Base-by-base conservation (phyloP, 2,329 filamentous ascomycete species). In the Colletotrichum simmondsii region DNA sequence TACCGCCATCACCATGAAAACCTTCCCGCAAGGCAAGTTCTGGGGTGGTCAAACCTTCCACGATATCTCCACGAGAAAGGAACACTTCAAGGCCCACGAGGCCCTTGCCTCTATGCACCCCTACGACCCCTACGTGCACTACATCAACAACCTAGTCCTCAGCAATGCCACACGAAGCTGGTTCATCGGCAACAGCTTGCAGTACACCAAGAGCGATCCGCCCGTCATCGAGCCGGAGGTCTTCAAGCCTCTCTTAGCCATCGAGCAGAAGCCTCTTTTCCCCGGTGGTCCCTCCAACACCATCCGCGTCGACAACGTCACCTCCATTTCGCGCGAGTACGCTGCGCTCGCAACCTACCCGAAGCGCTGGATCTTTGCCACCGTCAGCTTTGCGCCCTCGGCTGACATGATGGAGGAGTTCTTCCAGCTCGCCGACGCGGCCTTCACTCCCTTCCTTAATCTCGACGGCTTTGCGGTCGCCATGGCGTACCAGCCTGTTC, bases 1-100 rank as follows among this genome's bases (percentile, higher is more conserved):
- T 1, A 79, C 83, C 0, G 24, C 65, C 1, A 64, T 72, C 14
- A 64, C 59, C 3, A 68, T 63, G 70, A 26, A 59, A 0, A 59
- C 67, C 0, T 68, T 68, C 11, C 5, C 19, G 2, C 66, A 68
- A 14, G 67, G 67, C 37, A 26, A 42, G 28, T 65, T 70, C 22
- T 70, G 67, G 67, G 67, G 67, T 4, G 67, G 67, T 4, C 67
- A 65, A 1, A 70, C 67, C 0, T 70, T 65, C 19, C 62, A 70
- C 37, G 66, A 68, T n/a, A 68, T 68, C 19, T 64, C 66, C 0
- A 68, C 66, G 5, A 52, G 66, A 7, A 64, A 57, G 4, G 35
- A 64, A 26, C 66, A 68, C 26, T 68, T 68, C n/a, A 64, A 49
- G 32, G 66, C 66, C 4, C 59, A 68, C 3, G 66, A n/a, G 12